Evolutionary conservation across 805 yeast genomes (phyloP), one percentile per base, ranked within the genome.

Genomic region (Clavispora phyllophila): DNA sequence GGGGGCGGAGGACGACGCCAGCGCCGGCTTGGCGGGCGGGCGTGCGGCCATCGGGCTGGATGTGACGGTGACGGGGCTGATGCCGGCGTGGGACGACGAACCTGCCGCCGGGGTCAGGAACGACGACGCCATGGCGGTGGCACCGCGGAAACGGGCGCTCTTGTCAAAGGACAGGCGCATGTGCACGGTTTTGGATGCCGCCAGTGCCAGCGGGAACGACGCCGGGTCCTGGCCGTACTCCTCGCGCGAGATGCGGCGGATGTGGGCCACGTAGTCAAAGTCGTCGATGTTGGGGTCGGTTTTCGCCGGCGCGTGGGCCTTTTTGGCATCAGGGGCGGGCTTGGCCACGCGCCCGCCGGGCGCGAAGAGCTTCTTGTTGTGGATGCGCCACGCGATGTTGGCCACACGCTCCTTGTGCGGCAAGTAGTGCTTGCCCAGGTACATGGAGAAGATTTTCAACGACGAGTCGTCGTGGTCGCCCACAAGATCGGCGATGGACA

Each of bases 231-330:
- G 42, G 37, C 43, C 51, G 44, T 57, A 62, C 41, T 66, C 72
- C 41, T 64, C 70, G 51, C 67, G 71, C 42, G 69, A 61, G 37
- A 70, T 67, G 35, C 64, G 56, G 35, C 73, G 54, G 22, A 70
- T 70, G 46, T 70, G 75, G 9, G 72, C 73, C 26, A 70, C 73
- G 47, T 70, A 70, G 54, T 70, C 75, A 48, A 70, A 70, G 36
- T 68, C 73, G 37, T 68, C 73, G 31, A 59, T 48, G 45, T 49
- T 58, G 9, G 66, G 64, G 40, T 61, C 65, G 34, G 53, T 27
- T 35, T n/a, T 27, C 35, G 13, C 39, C 32, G 17, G 13, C 20
- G 13, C 33, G 14, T n/a, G 14, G 12, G 35, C 15, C 28, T 26
- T 39, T 32, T 24, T 19, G 33, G 23, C 33, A 14, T 26, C 39